Percentiles rank a stretch among this genome's conserved stretches.
Conservation (phyloP, 805 yeast species). For the Yarrowia divulgata region DNA sequence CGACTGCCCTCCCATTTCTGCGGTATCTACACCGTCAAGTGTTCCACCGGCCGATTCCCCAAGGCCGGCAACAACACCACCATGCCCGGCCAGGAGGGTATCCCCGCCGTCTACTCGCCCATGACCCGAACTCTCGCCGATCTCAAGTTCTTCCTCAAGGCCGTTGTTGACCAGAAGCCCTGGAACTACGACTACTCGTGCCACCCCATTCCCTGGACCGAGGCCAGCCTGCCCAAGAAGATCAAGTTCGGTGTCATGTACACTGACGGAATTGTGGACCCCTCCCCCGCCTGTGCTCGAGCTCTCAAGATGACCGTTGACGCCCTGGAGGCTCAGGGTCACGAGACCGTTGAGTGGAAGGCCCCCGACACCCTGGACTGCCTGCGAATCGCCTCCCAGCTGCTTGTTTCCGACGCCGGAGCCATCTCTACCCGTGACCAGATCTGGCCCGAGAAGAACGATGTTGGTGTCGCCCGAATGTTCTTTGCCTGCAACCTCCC, state of each 20-base stretch:
- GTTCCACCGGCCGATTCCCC: conserved; percentile 61
- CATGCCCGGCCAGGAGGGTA: conserved; percentile 58
- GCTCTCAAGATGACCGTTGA: conserved; percentile 53
- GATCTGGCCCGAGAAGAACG: conserved; percentile 50
- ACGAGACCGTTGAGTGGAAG: conserved; percentile 55
- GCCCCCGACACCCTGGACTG: conserved; percentile 64
- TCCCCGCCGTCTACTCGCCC: conserved; percentile 56
- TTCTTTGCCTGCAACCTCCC: conserved; percentile 50
- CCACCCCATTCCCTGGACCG: conserved; percentile 61
- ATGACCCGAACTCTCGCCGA: conserved; percentile 59
- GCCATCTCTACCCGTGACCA: conserved; percentile 46
- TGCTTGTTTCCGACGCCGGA: conserved; percentile 52
- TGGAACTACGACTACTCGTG: conserved; percentile 62
- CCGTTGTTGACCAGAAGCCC: conserved; percentile 58
- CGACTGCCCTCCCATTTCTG: conserved; percentile 62
- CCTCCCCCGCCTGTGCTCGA: conserved; percentile 58
- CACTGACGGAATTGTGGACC: conserved; percentile 59
- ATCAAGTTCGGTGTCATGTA: conserved; percentile 58
- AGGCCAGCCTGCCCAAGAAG: conserved; percentile 51
- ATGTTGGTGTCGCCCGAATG: conserved; percentile 51
- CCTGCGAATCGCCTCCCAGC: conserved; percentile 61
- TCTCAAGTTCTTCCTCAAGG: conserved; percentile 58
- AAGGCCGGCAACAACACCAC: conserved; percentile 52
- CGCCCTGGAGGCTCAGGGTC: conserved; percentile 56
- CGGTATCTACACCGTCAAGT: conserved; percentile 59